Base-by-base conservation (phyloP, 164 flowering plant species). In the Nymphaea colorata region DNA sequence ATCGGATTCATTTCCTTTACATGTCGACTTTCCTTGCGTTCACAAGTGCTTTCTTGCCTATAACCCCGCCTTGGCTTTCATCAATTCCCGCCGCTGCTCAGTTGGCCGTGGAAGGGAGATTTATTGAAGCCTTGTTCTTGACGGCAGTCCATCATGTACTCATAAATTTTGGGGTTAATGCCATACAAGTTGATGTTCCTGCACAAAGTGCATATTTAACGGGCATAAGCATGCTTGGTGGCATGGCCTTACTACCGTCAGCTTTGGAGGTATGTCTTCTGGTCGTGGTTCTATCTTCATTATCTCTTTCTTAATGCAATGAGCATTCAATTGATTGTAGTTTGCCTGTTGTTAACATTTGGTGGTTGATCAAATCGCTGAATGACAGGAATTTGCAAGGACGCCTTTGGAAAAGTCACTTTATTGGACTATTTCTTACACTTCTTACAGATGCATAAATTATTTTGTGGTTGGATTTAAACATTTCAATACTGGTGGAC, bases 231-330 rank as follows among this genome's bases (percentile, higher is more conserved):
- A 74, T 74, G 47, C 76, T 74, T 69, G 76, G 76, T 61, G 76
- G 76, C 72, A 74, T 74, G 66, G 76, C 72, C n/a, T 67, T 74
- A 66, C 66, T 74, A 63, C 76, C 76, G 53, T 74, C 76, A 61
- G 64, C 59, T 57, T 57, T 74, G 67, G 76, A 74, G 76, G 76
- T 74, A 14, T 41, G 64, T 41, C 55, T 47, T 47, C 55, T 47
- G 55, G 7, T 47, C 7, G 55, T 47, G 12, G 12, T 47, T 47
- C 55, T 47, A 12, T 47, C 55, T 6, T 6, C 7, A 47, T 47
- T 12, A 7, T 47, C 55, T 47, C 36, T 25, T 25, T 25, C 36
- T 25, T 25, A 0, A 25, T 25, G 36, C 36, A 25, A 25, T 25
- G 36, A 25, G 36, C 36, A 25, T 25, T 25, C 36, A 25, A 25